These are phyloP conservation scores for Xerocomus amazonicus DNA, from an alignment of 1,284 basidiomycete species.

Conservation along the genomic window DNA sequence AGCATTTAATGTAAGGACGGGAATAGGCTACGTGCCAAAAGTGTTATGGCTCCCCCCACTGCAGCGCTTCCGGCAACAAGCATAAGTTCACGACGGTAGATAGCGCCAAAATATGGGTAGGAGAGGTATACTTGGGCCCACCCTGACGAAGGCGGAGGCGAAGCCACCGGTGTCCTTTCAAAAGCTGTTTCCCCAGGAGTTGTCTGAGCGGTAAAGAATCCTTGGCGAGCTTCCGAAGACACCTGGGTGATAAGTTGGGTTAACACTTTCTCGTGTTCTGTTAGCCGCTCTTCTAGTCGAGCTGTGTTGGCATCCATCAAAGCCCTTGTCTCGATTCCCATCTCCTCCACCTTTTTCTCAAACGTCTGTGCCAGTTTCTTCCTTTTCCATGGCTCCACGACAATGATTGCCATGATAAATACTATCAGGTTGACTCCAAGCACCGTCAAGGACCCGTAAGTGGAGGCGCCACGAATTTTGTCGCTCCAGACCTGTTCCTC, in stretches of 20 bases:
- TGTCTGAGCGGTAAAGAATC: neutral
- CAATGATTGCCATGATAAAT: slow-evolving; percentile 80
- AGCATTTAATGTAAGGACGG: slow-evolving; percentile 16
- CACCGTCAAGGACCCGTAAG: slow-evolving; percentile 82
- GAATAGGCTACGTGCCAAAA: slow-evolving; percentile 23
- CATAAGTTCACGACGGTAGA: slow-evolving; percentile 22
- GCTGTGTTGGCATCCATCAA: slow-evolving; percentile 46
- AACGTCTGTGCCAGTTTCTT: slow-evolving; percentile 79
- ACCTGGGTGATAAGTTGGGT: slow-evolving; percentile 29
- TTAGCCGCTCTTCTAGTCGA: slow-evolving; percentile 49
- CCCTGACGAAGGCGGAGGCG: slow-evolving; percentile 3
- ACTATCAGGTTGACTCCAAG: slow-evolving; percentile 84
- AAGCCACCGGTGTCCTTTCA: slow-evolving; percentile 1
- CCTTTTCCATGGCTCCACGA: slow-evolving; percentile 95
- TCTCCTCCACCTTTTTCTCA: slow-evolving; percentile 77
- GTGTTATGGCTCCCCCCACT: slow-evolving; percentile 24
- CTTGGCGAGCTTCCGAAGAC: slow-evolving; percentile 14
- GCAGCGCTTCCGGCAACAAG: slow-evolving; percentile 29
- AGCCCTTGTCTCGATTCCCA: slow-evolving; percentile 55
- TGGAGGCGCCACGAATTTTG: slow-evolving; percentile 90
- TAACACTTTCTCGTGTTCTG: slow-evolving; percentile 45
- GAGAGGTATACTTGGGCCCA: slow-evolving; percentile 10
- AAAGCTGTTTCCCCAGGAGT: slow-evolving; percentile 7
- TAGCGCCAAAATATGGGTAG: slow-evolving; percentile 8
- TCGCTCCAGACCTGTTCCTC: slow-evolving; percentile 98